Conservation (phyloP, 108 stramenopile species). For the Pseudonitzschia multiseries region DNA sequence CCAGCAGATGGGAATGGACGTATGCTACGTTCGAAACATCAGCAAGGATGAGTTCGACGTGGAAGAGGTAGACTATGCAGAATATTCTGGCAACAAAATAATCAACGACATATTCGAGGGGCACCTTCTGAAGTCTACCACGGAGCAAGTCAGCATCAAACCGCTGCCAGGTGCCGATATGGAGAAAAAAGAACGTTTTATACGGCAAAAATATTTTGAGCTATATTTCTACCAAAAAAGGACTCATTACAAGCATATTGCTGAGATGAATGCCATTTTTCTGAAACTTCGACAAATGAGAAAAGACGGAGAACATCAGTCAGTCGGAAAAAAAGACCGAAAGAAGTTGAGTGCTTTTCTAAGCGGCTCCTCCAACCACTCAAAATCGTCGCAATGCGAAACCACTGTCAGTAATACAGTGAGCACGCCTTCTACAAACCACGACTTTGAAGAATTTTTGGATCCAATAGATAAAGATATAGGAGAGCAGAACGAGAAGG, state of each 20-base stretch:
- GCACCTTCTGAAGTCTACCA: slow-evolving; percentile 34
- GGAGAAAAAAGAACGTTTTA: slow-evolving; percentile 23
- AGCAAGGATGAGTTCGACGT: slow-evolving; percentile 58
- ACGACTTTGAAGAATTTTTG: not conserved
- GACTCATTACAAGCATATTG: slow-evolving; percentile 17
- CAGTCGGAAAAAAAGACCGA: not conserved
- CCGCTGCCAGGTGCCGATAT: slow-evolving; percentile 22
- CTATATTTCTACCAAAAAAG: slow-evolving; percentile 22
- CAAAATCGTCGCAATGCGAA: not conserved
- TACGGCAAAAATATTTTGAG: slow-evolving; percentile 28
- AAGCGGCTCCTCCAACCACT: not conserved
- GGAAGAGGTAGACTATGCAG: slow-evolving; percentile 62
- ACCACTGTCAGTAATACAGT: slow-evolving; percentile 7
- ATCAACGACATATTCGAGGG: slow-evolving; percentile 71
- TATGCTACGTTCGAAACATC: slow-evolving; percentile 85
- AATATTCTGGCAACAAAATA: slow-evolving; percentile 63
- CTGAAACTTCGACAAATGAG: not conserved
- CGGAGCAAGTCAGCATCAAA: slow-evolving; percentile 21
- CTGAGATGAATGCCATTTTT: not conserved
- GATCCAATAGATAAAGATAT: not conserved
- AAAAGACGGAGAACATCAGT: not conserved
- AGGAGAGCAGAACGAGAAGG: not conserved
- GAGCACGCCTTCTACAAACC: not conserved
- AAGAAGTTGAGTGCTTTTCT: slow-evolving; percentile 4
- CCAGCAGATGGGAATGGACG: slow-evolving; percentile 85